Base-by-base conservation (phyloP, 176 grass and related monocot species). In the Saccharum spontaneum region DNA sequence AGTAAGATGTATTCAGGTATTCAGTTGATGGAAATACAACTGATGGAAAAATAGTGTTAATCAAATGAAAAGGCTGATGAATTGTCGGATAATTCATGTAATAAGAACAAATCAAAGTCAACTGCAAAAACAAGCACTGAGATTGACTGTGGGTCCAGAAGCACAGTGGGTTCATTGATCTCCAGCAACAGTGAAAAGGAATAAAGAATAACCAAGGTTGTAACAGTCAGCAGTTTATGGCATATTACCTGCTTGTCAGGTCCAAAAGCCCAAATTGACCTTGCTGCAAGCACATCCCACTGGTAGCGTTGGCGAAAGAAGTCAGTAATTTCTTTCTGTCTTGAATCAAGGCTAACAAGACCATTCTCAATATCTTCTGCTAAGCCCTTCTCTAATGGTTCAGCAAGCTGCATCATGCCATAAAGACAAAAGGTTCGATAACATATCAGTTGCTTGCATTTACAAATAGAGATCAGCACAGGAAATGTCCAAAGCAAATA, bases 311-410 rank as follows among this genome's bases (percentile, higher is more conserved):
- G 94, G 70, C 91, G 91, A 78, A 99, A 99, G 68, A 99, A 99
- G 82, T 99, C 97, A 17, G 93, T 99, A 69, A 96, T 95, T 88
- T 99, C 93, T 82, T 88, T 96, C 83, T 99, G 97, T 33, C 92
- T 95, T 17, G 91, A 93, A 76, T 99, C 97, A 75, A 99, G 91
- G 68, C 88, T 96, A 66, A 99, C 97, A 71, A 96, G 79, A n/a
- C 97, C 79, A 23, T 96, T 99, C 85, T 99, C 93, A 37, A 96
- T 99, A 94, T 99, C 97, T 85, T 94, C 97, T 76, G 97, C 93
- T 61, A 96, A 83, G 40, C 97, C 97, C 79, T 96, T 95, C 79
- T 99, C 97, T 44, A 99, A 77, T 73, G 93, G 97, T 79, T 99
- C 93, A 24, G 97, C 90, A 86, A 98, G 75, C 96, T 98, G 83